Evolutionary conservation across 306 rosid species (phyloP).

Genomic region (Citrullus colocynthis): DNA sequence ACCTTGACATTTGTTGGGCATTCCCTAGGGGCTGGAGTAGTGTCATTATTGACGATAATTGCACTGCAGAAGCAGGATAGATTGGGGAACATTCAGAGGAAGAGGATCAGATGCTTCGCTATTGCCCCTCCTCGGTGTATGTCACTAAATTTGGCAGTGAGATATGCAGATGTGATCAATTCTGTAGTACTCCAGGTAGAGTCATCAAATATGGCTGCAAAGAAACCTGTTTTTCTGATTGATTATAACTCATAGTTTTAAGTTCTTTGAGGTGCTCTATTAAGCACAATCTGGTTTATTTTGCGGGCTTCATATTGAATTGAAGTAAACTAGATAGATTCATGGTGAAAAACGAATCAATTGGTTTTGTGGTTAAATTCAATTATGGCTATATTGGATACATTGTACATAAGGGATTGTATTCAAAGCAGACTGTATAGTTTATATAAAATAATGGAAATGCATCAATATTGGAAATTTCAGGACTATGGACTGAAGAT

Average conservation of each 20-base stretch:
- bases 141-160: slow-evolving; percentile 91
- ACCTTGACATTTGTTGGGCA: slow-evolving; percentile 62
- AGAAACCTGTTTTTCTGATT: background rate
- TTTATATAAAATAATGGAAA: background rate
- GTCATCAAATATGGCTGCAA: slow-evolving; percentile 6
- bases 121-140: slow-evolving; percentile 78
- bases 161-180: slow-evolving; percentile 83
- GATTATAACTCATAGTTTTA: background rate
- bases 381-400: background rate
- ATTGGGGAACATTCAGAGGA: slow-evolving; percentile 59
- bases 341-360: background rate
- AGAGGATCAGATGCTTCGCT: slow-evolving; percentile 65
- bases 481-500: background rate
- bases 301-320: background rate
- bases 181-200: slow-evolving; percentile 81
- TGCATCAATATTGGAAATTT: background rate
- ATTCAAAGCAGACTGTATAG: background rate
- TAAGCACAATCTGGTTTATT: background rate
- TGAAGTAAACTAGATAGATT: background rate
- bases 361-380: background rate
- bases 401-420: background rate
- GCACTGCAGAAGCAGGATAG: slow-evolving; percentile 42
- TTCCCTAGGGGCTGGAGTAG: slow-evolving; percentile 94
- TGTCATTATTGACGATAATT: slow-evolving; percentile 59
- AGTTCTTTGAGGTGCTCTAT: background rate